Base-by-base conservation (phyloP, 2,329 filamentous ascomycete genomes). In the Monilinia fructigena region DNA sequence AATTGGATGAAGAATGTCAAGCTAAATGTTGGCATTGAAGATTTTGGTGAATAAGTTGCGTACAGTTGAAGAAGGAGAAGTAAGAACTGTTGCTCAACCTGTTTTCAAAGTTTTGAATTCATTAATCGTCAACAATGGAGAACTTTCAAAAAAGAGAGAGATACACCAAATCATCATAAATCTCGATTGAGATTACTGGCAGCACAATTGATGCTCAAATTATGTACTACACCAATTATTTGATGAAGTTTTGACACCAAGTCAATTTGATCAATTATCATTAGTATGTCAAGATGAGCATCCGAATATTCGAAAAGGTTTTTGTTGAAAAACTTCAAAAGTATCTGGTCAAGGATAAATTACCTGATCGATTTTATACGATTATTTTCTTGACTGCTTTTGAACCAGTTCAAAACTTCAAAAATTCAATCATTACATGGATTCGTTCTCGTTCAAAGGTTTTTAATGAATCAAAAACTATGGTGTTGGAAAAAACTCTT, bases 281-380 rank as follows among this genome's bases (percentile, higher is more conserved):
- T 84, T 91, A 68, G 85, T 97, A 16, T 86, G 90, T 2, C 94
- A 98, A 75, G 93, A 97, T 74, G 82, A 83, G 7, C 83, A 90
- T 60, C 80, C 85, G 2, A 84, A 89, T 70, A 92, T 98, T 38
- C 89, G 95, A 45, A 85, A 84, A 56, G 86, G 85, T n/a, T 1
- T 98, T 99, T 73, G 83, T 95, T 63, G 87, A 88, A 73, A 93
- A 93, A 72, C 81, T 99, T 52, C 95, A 96, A 78, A 97, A 96
- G 78, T 94, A 96, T 74, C 85, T 98, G 5, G 90, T 90, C 12
- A 86, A 89, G 63, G 85, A 85, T 65, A 87, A 84, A 71, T 82
- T 96, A 2, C 83, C 86, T 1, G 81, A 84, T 16, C 88, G 94
- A 12, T 99, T 96, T 82, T 95, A 96, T 77, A 90, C 92, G 0